phyloP scores from a whole-genome alignment of 176 grass and related monocot species.

The Themeda triandra region DNA sequence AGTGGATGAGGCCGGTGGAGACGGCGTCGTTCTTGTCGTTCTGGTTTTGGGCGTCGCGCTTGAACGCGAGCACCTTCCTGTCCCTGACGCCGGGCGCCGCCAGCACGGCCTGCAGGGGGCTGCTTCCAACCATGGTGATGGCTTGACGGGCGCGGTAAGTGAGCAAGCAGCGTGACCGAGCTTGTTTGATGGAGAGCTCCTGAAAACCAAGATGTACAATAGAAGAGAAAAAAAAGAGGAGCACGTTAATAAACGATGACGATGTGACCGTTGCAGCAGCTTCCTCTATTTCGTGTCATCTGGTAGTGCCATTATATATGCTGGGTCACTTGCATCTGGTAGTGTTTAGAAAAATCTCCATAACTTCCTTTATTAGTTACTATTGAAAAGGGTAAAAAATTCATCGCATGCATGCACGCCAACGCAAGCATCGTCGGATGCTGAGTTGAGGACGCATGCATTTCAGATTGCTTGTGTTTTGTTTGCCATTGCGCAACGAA shows the following conservation, averaged over 20 bases:
- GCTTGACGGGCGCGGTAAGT: neutral
- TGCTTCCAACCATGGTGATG: constrained; percentile 12
- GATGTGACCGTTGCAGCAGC: neutral
- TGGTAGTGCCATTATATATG: neutral
- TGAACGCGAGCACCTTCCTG: constrained; percentile 21
- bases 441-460: neutral
- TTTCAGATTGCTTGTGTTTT: neutral
- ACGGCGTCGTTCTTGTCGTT: constrained; percentile 5
- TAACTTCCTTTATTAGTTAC: too few species aligned
- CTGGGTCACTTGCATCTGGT: too few species aligned
- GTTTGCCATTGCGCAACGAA: too few species aligned
- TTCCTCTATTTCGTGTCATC: neutral
- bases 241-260: neutral
- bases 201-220: too few species aligned
- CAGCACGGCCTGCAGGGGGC: constrained; percentile 33
- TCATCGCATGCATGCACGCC: too few species aligned
- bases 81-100: constrained; percentile 33
- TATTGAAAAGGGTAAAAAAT: too few species aligned
- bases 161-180: neutral
- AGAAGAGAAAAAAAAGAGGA: too few species aligned
- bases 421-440: too few species aligned
- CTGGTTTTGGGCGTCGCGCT: constrained; percentile 16
- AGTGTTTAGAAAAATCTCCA: too few species aligned
- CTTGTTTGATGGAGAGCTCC: neutral
- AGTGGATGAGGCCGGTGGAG: neutral